phyloP scores from a whole-genome alignment of 768 basidiomycete genomes.

The Suillus brevipes region DNA sequence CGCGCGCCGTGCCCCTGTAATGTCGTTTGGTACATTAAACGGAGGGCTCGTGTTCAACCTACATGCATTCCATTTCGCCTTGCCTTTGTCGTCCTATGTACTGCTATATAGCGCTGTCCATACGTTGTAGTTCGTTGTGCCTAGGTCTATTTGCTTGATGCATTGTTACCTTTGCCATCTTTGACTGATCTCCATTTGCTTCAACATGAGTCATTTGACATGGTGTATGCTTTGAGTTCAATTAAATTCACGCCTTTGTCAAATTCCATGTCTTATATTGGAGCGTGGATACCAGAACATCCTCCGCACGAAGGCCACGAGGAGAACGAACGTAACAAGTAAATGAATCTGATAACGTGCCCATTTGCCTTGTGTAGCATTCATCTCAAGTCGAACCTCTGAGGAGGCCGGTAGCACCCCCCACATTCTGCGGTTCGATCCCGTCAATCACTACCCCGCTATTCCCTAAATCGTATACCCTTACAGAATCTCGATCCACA shows the following conservation, averaged over 20 bases:
- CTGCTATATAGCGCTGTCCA: conserved; percentile 25
- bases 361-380: not conserved
- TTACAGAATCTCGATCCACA: conserved; percentile 9
- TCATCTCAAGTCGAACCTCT: not conserved
- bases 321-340: not conserved
- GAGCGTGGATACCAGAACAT: not conserved
- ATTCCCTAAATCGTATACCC: conserved; percentile 4
- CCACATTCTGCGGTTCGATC: conserved; percentile 6
- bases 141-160: conserved; percentile 20
- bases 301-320: conserved; percentile 2
- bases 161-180: conserved; percentile 21
- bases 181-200: conserved; percentile 7
- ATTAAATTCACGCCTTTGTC: not conserved
- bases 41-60: conserved; percentile 17
- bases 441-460: conserved; percentile 8
- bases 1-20: conserved; percentile 14
- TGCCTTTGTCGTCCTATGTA: conserved; percentile 29
- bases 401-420: not conserved
- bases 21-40: conserved; percentile 31
- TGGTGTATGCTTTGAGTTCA: not conserved
- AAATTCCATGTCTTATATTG: not conserved
- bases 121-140: conserved; percentile 26
- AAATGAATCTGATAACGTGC: not conserved
- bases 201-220: not conserved
- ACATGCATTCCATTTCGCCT: conserved; percentile 16